Percentiles rank a stretch among this genome's conserved stretches.
These are phyloP conservation scores for Desmodesmus armatus DNA, from an alignment of 139 green algal genomes.

Conservation along the genomic window DNA sequence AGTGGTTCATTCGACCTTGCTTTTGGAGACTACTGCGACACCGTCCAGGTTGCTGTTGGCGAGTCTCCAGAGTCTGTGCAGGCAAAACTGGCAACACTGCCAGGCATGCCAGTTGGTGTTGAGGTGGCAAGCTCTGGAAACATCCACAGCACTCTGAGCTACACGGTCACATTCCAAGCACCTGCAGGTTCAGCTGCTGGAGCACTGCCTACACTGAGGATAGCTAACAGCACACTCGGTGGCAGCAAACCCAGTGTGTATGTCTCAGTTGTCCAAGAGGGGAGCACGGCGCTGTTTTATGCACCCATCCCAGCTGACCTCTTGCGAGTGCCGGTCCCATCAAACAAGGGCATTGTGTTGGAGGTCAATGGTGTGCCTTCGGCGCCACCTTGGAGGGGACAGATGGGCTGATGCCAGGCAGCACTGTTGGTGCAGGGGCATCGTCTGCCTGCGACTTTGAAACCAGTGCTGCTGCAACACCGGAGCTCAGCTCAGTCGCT, in stretches of 20 bases:
- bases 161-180: not conserved
- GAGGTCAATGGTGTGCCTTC: slow-evolving; percentile 4
- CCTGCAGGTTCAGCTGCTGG: too few relatives aligned
- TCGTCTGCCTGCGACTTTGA: too few relatives aligned
- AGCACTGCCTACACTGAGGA: not conserved
- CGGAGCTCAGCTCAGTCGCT: too few relatives aligned
- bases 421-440: not conserved
- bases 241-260: not conserved
- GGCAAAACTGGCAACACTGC: not conserved
- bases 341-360: not conserved
- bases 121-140: not conserved
- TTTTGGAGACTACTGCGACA: not conserved
- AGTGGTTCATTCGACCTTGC: not conserved
- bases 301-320: not conserved
- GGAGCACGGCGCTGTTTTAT: not conserved
- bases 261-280: not conserved
- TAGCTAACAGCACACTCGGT: not conserved
- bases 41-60: not conserved
- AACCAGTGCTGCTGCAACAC: too few relatives aligned
- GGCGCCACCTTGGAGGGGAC: not conserved
- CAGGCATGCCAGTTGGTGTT: not conserved
- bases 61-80: not conserved
- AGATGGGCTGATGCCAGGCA: not conserved
- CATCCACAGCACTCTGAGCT: not conserved
- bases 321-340: slow-evolving; percentile 3